A percentile compares a stretch with the other conserved stretches of the same genome.
Evolutionary conservation across 1,284 basidiomycete species (phyloP).

Genomic region (Moesziomyces sp.): DNA sequence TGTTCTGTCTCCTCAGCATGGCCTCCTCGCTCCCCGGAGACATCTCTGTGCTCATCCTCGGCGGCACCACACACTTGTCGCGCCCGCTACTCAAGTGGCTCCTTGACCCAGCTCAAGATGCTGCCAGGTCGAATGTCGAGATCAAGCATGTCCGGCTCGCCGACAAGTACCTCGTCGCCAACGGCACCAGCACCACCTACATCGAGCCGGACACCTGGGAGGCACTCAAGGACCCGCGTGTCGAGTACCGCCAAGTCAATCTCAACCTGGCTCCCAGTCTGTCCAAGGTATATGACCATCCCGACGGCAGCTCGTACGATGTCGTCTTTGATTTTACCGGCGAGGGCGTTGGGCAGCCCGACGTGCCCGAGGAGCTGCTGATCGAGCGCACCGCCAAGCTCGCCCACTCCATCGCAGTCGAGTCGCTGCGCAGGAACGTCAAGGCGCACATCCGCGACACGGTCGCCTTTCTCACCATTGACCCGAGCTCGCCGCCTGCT

Average conservation of each 20-base stretch:
- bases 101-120: constrained; percentile 10
- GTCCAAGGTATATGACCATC: constrained; percentile 31
- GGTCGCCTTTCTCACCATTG: constrained; percentile 36
- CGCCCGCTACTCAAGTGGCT: constrained; percentile 49
- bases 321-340: constrained; percentile 58
- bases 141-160: constrained; percentile 50
- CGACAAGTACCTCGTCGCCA: constrained; percentile 51
- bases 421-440: constrained; percentile 26
- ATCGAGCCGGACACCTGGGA: constrained; percentile 38
- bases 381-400: constrained; percentile 52
- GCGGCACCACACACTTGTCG: constrained; percentile 42
- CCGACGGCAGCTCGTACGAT: constrained; percentile 39
- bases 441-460: constrained; percentile 56
- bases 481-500: constrained; percentile 29
- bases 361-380: constrained; percentile 45
- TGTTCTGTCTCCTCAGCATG: background rate
- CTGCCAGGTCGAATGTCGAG: constrained; percentile 4
- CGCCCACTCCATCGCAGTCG: constrained; percentile 35
- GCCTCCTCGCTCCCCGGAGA: constrained; percentile 11
- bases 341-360: constrained; percentile 34
- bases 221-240: constrained; percentile 45
- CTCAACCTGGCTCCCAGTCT: constrained; percentile 30
- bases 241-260: constrained; percentile 57
- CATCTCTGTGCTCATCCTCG: constrained; percentile 53
- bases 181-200: constrained; percentile 35